Evolutionary conservation across 2,329 filamentous ascomycete species (phyloP).

Genomic region (Colletotrichum liriopes): DNA sequence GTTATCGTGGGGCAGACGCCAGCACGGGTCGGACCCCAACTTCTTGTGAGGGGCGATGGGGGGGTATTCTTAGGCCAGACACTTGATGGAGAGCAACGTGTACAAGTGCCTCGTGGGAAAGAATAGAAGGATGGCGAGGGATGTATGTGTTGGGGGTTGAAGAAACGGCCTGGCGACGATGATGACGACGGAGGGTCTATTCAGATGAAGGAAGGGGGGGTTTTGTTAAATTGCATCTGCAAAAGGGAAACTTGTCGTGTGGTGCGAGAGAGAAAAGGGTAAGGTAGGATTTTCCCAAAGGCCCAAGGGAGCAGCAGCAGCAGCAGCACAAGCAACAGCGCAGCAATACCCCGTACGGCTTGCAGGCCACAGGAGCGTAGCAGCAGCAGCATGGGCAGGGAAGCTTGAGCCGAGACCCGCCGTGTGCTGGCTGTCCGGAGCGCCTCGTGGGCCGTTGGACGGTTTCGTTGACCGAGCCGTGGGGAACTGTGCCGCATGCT

Average conservation of each 20-base stretch:
- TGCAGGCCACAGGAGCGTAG: background rate
- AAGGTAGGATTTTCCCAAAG: background rate
- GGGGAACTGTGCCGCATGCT: slow-evolving; percentile 17
- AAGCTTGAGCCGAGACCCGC: slow-evolving; percentile 18
- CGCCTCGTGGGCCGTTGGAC: slow-evolving; percentile 22
- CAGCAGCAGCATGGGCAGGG: background rate
- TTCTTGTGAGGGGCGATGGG: slow-evolving; percentile 24
- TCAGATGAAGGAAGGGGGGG: background rate
- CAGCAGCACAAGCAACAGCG: background rate
- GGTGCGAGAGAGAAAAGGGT: slow-evolving; percentile 16
- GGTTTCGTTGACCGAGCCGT: slow-evolving; percentile 40
- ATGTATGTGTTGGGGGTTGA: background rate
- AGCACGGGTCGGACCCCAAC: slow-evolving; percentile 13
- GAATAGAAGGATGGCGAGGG: background rate
- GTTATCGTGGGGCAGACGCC: slow-evolving; percentile 8
- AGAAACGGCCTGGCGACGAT: background rate
- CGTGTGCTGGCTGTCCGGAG: too few relatives aligned
- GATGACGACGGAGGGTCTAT: background rate
- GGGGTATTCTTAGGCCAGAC: background rate
- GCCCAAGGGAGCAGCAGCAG: slow-evolving; percentile 10
- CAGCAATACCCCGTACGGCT: background rate
- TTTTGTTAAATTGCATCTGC: background rate
- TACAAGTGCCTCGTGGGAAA: background rate
- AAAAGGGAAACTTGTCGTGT: slow-evolving; percentile 38
- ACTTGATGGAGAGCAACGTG: background rate